Conservation (phyloP, 495 filamentous ascomycete species). For the Polyplosphaeria fusca region DNA sequence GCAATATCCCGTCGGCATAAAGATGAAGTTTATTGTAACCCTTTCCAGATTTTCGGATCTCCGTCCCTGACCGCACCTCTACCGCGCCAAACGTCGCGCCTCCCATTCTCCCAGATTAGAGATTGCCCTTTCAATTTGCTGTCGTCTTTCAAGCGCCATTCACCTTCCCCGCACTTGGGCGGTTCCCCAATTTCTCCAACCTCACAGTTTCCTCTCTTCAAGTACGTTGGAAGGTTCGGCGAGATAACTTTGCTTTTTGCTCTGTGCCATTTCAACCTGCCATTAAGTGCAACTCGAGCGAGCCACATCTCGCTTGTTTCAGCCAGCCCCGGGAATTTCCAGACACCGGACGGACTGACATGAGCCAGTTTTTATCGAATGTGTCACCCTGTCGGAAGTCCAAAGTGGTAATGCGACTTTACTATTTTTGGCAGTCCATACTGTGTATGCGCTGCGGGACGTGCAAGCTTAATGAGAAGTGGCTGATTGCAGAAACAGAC, state of each 20-base stretch:
- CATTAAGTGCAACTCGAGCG: no score
- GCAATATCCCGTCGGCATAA: slow-evolving; percentile 1
- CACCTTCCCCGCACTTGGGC: no score
- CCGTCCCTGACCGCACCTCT: neutral
- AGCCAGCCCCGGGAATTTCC: no score
- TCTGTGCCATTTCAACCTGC: no score
- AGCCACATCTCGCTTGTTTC: no score
- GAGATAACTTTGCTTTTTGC: no score
- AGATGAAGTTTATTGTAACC: neutral
- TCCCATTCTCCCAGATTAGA: neutral
- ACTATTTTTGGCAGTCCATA: slow-evolving; percentile 14
- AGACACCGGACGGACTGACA: no score
- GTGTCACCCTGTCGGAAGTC: neutral
- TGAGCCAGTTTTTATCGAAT: neutral
- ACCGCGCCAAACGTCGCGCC: neutral
- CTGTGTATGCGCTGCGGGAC: neutral
- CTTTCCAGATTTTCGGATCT: neutral
- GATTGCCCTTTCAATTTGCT: neutral
- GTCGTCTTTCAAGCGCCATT: no score
- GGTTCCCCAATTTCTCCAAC: no score
- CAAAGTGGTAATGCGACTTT: neutral
- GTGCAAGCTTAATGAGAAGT: neutral
- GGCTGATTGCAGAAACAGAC: no score
- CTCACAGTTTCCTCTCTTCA: no score
- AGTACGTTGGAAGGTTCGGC: no score